Conservation (phyloP, 169 alveolate species). For the Fabrea salina region DNA sequence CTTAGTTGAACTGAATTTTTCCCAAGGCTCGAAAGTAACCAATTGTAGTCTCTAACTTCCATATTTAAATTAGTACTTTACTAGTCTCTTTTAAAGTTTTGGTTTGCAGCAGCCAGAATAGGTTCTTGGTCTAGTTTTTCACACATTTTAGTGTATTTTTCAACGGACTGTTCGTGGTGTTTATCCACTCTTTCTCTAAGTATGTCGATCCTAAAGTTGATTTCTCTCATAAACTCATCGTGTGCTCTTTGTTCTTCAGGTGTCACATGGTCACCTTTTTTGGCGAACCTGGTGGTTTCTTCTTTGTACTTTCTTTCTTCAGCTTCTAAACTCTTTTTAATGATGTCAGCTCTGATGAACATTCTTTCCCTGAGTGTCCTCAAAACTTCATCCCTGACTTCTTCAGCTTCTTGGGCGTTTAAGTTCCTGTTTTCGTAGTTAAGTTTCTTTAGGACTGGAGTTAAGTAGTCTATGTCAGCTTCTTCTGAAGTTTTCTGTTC, state of each 20-base stretch:
- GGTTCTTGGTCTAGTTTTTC: neutral
- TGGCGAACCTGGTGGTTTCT: constrained; percentile 5
- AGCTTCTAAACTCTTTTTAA: constrained; percentile 75
- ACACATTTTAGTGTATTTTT: neutral
- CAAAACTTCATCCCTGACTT: constrained; percentile 64
- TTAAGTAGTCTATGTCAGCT: constrained; percentile 61
- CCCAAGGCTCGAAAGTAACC: neutral
- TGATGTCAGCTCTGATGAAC: constrained; percentile 77
- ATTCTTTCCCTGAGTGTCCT: constrained; percentile 70
- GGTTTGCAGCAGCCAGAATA: neutral
- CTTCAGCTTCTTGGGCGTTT: constrained; percentile 55
- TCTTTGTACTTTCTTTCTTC: constrained; percentile 56
- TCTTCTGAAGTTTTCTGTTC: constrained; percentile 66
- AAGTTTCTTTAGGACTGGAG: constrained; percentile 62
- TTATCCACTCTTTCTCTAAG: neutral
- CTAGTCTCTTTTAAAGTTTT: neutral
- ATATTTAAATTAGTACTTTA: neutral
- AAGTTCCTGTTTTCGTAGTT: constrained; percentile 36
- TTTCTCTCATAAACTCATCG: neutral
- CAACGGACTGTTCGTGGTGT: neutral
- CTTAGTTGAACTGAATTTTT: neutral
- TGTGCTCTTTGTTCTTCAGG: neutral
- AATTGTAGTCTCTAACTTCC: neutral
- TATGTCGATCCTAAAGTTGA: neutral
- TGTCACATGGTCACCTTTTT: neutral